Evolutionary conservation across 1,284 basidiomycete genomes (phyloP), one percentile per base, ranked within the genome.

Genomic region (Cutaneotrichosporon curvatum): DNA sequence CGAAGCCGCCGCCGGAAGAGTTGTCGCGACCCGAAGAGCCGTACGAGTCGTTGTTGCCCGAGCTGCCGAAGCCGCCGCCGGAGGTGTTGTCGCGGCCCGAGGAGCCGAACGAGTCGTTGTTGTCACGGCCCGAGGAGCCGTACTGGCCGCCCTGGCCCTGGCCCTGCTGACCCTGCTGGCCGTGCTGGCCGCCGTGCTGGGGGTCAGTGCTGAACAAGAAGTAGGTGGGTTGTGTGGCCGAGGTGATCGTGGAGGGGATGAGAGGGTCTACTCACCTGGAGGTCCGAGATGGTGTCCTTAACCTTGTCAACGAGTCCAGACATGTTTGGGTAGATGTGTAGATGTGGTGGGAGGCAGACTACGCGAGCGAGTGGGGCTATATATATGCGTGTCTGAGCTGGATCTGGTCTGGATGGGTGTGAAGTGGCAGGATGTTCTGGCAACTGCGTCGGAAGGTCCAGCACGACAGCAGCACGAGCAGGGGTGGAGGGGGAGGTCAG

Each of bases 301-400:
- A 51, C 23, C 37, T 51, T 51, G 45, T 51, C 45, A 15, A 51
- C 7, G 25, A 51, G 34, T 37, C 42, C 47, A 25, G 48, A 45
- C 48, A 50, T 50, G 42, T 45, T 36, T 42, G 30, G 48, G 12
- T 32, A 10, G 45, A 36, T 14, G 16, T 4, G 22, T 18, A 39
- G 22, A 36, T 31, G 33, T 23, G 15, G 19, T 30, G 42, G 38
- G 37, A 32, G 37, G 12, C 20, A 43, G 19, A n/a, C 2, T 1
- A 14, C 10, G n/a, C 4, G 18, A 6, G 32, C 9, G 31, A 35
- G 7, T 12, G 12, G 8, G 7, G 25, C n/a, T n/a, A n/a, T n/a
- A n/a, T n/a, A n/a, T n/a, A n/a, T n/a, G n/a, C n/a, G n/a, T n/a
- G n/a, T n/a, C n/a, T n/a, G n/a, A n/a, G n/a, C n/a, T n/a, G n/a